These are phyloP conservation scores for Globisporangium spiculum DNA, from an alignment of 352 stramenopile genomes.

Conservation along the genomic window DNA sequence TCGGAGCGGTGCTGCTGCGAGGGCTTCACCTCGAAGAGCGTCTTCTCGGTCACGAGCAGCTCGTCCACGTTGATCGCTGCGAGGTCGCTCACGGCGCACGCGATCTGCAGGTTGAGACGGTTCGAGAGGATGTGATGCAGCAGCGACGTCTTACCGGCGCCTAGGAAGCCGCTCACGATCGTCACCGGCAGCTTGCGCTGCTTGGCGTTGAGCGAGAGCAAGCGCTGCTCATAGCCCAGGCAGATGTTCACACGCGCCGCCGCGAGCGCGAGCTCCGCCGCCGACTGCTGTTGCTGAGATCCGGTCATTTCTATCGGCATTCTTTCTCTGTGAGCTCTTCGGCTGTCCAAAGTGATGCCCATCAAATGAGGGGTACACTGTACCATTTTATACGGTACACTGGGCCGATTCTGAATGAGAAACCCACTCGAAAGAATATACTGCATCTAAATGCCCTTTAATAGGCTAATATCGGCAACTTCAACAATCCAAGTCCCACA, in stretches of 20 bases:
- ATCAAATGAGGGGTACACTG: neutral
- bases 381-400: neutral
- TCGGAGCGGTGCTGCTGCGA: constrained; percentile 22
- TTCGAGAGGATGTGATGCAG: constrained; percentile 61
- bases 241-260: constrained; percentile 56
- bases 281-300: neutral
- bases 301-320: neutral
- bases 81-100: constrained; percentile 68
- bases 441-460: neutral
- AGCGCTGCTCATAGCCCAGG: constrained; percentile 45
- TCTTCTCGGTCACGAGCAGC: constrained; percentile 50
- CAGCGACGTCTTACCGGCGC: constrained; percentile 69
- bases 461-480: neutral
- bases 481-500: neutral
- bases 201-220: constrained; percentile 50
- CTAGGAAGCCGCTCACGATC: constrained; percentile 66
- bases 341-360: neutral
- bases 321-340: neutral
- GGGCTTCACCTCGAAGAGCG: constrained; percentile 32
- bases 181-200: constrained; percentile 53
- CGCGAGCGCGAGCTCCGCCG: constrained; percentile 36
- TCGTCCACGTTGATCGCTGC: constrained; percentile 69
- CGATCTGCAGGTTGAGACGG: constrained; percentile 64
- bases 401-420: neutral
- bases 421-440: neutral